Conservation (phyloP, 1,284 basidiomycete species). For the Sporisorium iseilematis-ciliati region DNA sequence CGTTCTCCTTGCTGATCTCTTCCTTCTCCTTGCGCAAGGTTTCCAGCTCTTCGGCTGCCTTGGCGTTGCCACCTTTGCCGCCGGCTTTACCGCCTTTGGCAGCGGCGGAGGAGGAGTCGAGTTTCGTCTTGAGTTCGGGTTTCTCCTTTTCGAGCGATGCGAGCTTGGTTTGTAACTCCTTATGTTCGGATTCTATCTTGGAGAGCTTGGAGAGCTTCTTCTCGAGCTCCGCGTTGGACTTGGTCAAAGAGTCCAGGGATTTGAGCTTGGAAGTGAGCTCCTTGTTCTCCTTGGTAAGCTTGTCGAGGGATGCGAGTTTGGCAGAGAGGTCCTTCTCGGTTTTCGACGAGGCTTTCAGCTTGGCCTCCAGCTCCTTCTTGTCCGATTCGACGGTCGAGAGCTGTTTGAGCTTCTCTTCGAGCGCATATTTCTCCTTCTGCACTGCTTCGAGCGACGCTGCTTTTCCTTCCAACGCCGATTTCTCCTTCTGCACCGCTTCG, state of each 20-base stretch:
- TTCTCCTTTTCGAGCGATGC: conserved; percentile 8
- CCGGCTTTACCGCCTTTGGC: not conserved
- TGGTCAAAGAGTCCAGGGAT: conserved; percentile 78
- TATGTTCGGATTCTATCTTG: conserved; percentile 13
- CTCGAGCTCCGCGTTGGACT: conserved; percentile 55
- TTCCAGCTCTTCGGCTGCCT: conserved; percentile 10
- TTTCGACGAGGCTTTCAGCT: too few species aligned
- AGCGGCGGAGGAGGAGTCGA: not conserved
- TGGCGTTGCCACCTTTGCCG: not conserved
- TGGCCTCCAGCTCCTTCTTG: conserved; percentile 73
- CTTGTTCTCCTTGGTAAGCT: conserved; percentile 43
- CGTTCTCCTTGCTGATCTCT: conserved; percentile 92
- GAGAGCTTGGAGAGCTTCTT: conserved; percentile 1
- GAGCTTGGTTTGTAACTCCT: conserved; percentile 17
- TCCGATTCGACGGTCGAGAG: conserved; percentile 93
- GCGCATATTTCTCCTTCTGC: not conserved
- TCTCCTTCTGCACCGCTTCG: not conserved
- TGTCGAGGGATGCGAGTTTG: conserved; percentile 11
- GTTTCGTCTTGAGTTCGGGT: too few species aligned
- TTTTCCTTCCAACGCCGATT: conserved; percentile 27
- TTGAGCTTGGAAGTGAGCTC: conserved; percentile 74
- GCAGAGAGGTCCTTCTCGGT: conserved; percentile 7
- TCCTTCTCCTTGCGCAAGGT: conserved; percentile 60
- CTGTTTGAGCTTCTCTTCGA: conserved; percentile 4
- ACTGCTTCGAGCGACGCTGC: not conserved